Conservation (phyloP, 345 rosid species). For the Alliaria petiolata region DNA sequence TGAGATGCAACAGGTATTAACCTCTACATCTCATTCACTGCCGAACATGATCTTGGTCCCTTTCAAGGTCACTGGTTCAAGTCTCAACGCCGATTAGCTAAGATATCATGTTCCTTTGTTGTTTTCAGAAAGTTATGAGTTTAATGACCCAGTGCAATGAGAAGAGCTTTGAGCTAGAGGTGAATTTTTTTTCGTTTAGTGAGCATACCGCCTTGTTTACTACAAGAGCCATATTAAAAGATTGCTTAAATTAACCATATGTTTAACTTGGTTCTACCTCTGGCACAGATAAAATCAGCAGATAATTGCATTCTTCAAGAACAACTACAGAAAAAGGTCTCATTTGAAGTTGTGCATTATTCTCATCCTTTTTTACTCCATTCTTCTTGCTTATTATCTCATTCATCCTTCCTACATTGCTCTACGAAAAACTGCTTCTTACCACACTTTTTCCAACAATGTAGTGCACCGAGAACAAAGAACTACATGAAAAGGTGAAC, state of each 20-base stretch:
- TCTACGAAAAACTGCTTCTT: not conserved
- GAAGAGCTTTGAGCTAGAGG: constrained; percentile 97
- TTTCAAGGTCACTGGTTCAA: constrained; percentile 14
- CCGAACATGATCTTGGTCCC: constrained; percentile 13
- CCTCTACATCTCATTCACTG: not conserved
- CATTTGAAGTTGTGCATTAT: not conserved
- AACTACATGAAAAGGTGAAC: constrained; percentile 73
- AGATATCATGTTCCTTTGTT: constrained; percentile 22
- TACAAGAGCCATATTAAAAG: not conserved
- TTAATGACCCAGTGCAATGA: constrained; percentile 96
- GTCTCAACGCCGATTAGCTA: not conserved
- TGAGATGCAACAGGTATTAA: constrained; percentile 92
- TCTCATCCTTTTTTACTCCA: not conserved
- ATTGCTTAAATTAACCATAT: constrained; percentile 4
- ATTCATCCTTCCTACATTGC: not conserved
- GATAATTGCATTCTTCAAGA: constrained; percentile 98
- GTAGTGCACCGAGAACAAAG: constrained; percentile 80
- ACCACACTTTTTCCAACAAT: constrained; percentile 16
- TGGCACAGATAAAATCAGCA: constrained; percentile 84
- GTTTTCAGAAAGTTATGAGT: constrained; percentile 75
- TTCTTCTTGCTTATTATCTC: constrained; percentile 11
- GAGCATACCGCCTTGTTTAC: not conserved
- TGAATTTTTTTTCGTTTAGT: constrained; percentile 19
- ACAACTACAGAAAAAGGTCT: constrained; percentile 88
- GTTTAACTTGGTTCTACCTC: constrained; percentile 26